Conservation (phyloP, 768 basidiomycete genomes). For the Sutorius australiensis region DNA sequence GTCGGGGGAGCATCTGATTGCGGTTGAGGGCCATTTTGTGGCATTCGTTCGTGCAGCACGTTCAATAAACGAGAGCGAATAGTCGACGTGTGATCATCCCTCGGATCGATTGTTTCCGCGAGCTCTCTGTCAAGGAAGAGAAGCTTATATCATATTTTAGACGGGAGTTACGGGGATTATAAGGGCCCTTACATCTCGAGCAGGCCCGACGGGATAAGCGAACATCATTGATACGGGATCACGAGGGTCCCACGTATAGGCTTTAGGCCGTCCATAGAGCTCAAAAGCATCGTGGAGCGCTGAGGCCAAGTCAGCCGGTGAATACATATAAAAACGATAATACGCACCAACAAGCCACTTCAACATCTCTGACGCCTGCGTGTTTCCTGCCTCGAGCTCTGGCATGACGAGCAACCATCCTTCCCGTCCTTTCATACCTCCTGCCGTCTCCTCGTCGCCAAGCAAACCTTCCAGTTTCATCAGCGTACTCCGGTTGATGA, state of each 20-base stretch:
- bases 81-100: conserved; percentile 71
- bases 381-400: conserved; percentile 61
- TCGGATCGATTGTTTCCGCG: conserved; percentile 72
- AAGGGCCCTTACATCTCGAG: conserved; percentile 64
- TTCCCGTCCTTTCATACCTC: conserved; percentile 63
- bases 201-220: conserved; percentile 84
- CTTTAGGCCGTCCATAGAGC: conserved; percentile 82
- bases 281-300: conserved; percentile 83
- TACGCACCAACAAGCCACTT: conserved; percentile 83
- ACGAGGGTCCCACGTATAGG: conserved; percentile 88
- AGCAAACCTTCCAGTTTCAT: conserved; percentile 89
- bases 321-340: not conserved
- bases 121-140: conserved; percentile 86
- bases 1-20: conserved; percentile 9
- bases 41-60: conserved; percentile 65
- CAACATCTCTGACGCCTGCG: conserved; percentile 77
- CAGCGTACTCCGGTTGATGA: conserved; percentile 84
- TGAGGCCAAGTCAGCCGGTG: conserved; percentile 28
- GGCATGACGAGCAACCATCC: conserved; percentile 93
- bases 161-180: not conserved
- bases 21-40: conserved; percentile 29
- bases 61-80: conserved; percentile 60
- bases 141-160: conserved; percentile 42
- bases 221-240: conserved; percentile 86
- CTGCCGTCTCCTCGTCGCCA: conserved; percentile 71